Percentiles rank a stretch among this genome's conserved stretches.
Evolutionary conservation across 768 basidiomycete species (phyloP).

Genomic region (Termitomyces sp.): DNA sequence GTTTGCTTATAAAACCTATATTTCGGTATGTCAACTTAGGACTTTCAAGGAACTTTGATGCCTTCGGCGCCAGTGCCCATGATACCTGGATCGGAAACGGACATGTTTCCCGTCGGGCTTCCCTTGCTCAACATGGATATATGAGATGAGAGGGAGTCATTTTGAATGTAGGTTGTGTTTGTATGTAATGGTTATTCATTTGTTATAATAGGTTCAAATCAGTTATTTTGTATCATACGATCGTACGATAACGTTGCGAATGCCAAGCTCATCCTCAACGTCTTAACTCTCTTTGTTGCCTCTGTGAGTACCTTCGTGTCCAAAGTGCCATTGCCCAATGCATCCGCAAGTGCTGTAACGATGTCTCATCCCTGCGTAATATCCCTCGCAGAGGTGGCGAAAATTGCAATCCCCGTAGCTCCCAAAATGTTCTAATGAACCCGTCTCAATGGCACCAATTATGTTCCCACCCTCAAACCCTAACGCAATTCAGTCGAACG

Average conservation of each 20-base stretch:
- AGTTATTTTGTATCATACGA: not conserved
- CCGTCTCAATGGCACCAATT: not conserved
- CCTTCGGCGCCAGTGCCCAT: slow-evolving; percentile 3
- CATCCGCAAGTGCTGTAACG: not conserved
- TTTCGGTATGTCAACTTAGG: slow-evolving; percentile 1
- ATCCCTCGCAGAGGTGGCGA: not conserved
- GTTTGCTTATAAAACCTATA: slow-evolving; percentile 8
- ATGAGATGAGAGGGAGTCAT: not conserved
- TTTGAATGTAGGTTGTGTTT: not conserved
- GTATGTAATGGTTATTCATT: not conserved
- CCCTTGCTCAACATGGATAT: slow-evolving; percentile 10
- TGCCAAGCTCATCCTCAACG: not conserved
- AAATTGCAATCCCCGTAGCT: not conserved
- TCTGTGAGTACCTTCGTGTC: not conserved
- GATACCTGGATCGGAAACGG: slow-evolving; percentile 7
- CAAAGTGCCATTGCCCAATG: not conserved
- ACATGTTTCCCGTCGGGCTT: slow-evolving; percentile 8
- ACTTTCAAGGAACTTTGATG: slow-evolving; percentile 10
- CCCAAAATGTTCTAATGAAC: not conserved
- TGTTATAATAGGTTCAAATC: not conserved
- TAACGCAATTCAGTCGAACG: not conserved
- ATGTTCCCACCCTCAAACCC: not conserved
- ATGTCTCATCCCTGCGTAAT: not conserved
- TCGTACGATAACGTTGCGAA: not conserved
- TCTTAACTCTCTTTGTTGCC: not conserved